Evolutionary conservation across 2,329 filamentous ascomycete genomes (phyloP), one percentile per base, ranked within the genome.

Genomic region (Aspergillus floridensis): DNA sequence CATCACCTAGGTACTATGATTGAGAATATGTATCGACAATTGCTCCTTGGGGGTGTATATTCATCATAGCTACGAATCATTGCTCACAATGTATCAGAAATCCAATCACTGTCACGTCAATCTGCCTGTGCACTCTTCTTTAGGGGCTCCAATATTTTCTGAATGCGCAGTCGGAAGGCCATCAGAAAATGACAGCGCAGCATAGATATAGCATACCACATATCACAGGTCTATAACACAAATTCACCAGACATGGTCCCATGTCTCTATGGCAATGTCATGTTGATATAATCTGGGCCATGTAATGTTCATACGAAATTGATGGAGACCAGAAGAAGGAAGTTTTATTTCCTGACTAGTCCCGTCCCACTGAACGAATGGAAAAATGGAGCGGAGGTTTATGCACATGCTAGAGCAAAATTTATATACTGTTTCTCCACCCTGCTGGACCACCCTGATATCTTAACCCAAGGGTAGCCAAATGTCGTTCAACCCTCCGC

Each of bases 1-100:
- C 60, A 16, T 51, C 66, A 11, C 72, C 76, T 61, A 75, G 77
- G 60, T 71, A 75, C 58, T 72, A 65, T 67, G 46, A 72, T 74
- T 49, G 69, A 78, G 58, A 68, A 73, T 57, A 72, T 70, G 66
- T 69, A 64, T 35, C 64, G 67, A 38, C 67, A 66, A 58, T 59
- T 65, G 22, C 63, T 61, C 7, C 66, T 63, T 49, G 68, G 64
- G 14, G 51, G 68, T 31, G 19, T 59, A 14, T 14, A 46, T 12
- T 24, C 22, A 35, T 7, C 10, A 31, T 2, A n/a, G 14, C n/a
- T 35, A 48, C n/a, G 5, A 1, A 7, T 44, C 2, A 19, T 19
- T 44, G 38, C 16, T 19, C 14, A 19, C 12, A 44, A 44, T 44
- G 32, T 44, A 12, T 35, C 32, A 1, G 32, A 35, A 35, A 35